Evolutionary conservation across 352 stramenopile genomes (phyloP).

Genomic region (Phytophthora citricola): DNA sequence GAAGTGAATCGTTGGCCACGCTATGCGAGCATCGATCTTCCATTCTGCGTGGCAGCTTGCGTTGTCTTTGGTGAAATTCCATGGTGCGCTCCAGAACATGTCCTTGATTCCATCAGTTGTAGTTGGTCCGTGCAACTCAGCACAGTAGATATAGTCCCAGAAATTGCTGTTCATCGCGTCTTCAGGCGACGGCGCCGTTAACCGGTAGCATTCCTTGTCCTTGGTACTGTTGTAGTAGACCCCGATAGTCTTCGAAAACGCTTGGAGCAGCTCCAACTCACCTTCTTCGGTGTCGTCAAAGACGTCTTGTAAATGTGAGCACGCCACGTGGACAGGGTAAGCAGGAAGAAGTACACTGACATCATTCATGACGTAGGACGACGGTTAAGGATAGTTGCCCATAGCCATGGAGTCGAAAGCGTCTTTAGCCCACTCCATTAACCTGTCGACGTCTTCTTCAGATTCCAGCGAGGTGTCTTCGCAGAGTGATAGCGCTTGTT

Average conservation of each 20-base stretch:
- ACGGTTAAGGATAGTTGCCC: constrained; percentile 96
- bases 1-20: constrained; percentile 67
- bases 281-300: constrained; percentile 34
- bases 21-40: constrained; percentile 64
- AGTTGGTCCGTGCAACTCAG: constrained; percentile 53
- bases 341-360: constrained; percentile 86
- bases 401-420: constrained; percentile 95
- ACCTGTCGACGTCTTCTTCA: constrained; percentile 46
- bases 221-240: constrained; percentile 81
- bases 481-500: constrained; percentile 60
- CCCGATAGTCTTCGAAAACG: constrained; percentile 56
- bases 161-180: constrained; percentile 41
- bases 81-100: constrained; percentile 86
- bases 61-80: constrained; percentile 65
- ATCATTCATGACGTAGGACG: constrained; percentile 92
- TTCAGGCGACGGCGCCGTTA: constrained; percentile 45
- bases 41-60: constrained; percentile 64
- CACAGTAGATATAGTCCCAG: constrained; percentile 77
- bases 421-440: constrained; percentile 74
- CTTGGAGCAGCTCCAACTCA: constrained; percentile 23
- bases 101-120: constrained; percentile 65
- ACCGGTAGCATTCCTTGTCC: constrained; percentile 55
- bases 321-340: constrained; percentile 90
- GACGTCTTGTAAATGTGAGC: constrained; percentile 49
- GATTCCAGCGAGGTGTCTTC: constrained; percentile 48